Evolutionary conservation across 2,329 filamentous ascomycete species (phyloP).

Genomic region (Pseudogymnoascus sp.): DNA sequence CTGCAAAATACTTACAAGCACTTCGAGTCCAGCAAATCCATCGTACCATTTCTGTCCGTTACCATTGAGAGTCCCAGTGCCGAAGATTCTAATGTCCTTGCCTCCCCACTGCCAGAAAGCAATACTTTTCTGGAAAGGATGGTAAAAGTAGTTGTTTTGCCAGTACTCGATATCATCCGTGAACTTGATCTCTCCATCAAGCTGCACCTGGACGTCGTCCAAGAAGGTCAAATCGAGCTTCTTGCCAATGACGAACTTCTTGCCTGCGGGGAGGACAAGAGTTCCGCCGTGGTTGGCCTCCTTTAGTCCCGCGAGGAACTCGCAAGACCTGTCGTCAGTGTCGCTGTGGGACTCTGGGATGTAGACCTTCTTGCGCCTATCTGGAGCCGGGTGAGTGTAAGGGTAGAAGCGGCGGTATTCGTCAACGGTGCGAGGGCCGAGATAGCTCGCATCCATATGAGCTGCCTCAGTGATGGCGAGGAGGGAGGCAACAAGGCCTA

Average conservation of each 20-base stretch:
- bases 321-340: conserved; percentile 46
- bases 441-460: conserved; percentile 28
- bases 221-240: conserved; percentile 50
- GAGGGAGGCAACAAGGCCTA: conserved; percentile 20
- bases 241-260: conserved; percentile 50
- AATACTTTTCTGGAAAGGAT: conserved; percentile 44
- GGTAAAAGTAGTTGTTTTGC: conserved; percentile 40
- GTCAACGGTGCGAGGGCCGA: conserved; percentile 15
- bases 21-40: conserved; percentile 31
- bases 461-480: conserved; percentile 24
- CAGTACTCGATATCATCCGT: conserved; percentile 31
- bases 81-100: conserved; percentile 51
- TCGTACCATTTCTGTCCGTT: conserved; percentile 21
- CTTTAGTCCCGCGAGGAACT: conserved; percentile 45
- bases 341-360: conserved; percentile 46
- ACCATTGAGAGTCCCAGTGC: conserved; percentile 34
- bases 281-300: conserved; percentile 51
- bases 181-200: conserved; percentile 48
- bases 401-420: conserved; percentile 35
- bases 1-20: conserved; percentile 28
- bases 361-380: conserved; percentile 35
- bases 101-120: conserved; percentile 59
- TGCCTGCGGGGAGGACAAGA: conserved; percentile 30
- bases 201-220: conserved; percentile 46
- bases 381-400: conserved; percentile 22